A percentile compares a stretch with the other conserved stretches of the same genome.
These are phyloP conservation scores for Cudoniella acicularis DNA, from an alignment of 495 filamentous ascomycete species.

Conservation along the genomic window DNA sequence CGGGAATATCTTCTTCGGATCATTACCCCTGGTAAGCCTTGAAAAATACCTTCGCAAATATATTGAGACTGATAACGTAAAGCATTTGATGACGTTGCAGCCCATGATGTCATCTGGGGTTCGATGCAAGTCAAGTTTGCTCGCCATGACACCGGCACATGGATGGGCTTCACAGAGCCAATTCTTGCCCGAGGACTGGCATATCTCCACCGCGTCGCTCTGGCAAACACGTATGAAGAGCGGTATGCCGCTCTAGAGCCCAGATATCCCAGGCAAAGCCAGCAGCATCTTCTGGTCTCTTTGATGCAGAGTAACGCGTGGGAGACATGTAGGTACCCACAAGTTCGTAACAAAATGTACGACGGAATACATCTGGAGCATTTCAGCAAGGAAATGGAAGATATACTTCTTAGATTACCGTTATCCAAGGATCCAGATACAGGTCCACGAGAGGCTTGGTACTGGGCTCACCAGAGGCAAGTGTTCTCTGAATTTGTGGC, in stretches of 20 bases:
- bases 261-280: neutral
- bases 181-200: conserved; percentile 1
- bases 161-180: neutral
- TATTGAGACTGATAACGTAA: neutral
- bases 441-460: conserved; percentile 4
- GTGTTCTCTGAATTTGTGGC: no score
- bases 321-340: neutral
- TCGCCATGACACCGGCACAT: neutral
- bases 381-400: neutral
- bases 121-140: neutral
- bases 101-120: neutral
- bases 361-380: neutral
- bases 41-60: neutral
- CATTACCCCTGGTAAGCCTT: neutral
- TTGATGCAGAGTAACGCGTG: neutral
- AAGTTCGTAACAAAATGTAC: neutral
- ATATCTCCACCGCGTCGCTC: neutral
- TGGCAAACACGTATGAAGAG: conserved; percentile 3
- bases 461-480: neutral
- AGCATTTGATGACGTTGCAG: neutral
- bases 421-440: conserved; percentile 3
- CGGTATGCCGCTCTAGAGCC: neutral
- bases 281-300: neutral
- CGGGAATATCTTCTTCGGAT: neutral
- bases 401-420: neutral